Evolutionary conservation across 1,284 basidiomycete genomes (phyloP), one percentile per base, ranked within the genome.

Genomic region (Apiotrichum mycotoxinovorans): DNA sequence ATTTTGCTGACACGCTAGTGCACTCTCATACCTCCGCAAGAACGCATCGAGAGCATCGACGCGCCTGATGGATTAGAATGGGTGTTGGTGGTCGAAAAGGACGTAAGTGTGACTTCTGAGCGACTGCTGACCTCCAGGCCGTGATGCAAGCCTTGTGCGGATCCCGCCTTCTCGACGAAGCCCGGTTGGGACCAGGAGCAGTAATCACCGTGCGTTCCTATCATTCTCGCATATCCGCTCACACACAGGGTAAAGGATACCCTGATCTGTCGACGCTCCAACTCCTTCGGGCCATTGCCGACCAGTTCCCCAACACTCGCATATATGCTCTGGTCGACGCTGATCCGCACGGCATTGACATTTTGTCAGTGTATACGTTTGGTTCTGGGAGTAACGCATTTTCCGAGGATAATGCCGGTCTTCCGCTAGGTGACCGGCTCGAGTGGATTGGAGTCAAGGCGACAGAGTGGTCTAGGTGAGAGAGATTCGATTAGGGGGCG

Each of bases 71-170:
- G 80, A 41, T 67, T 91, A 7, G 65, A 80, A 0, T 96, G 89
- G 87, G 82, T 95, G 5, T 79, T 96, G 18, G 79, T 96, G 0
- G 83, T 96, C 14, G 93, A 97, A 74, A 97, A 97, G 78, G 93
- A 97, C 78, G 92, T 87, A 41, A 38, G 41, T 42, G 18, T 1
- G 4, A 20, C 5, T 10, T 3, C 9, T 2, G 20, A 2, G 22
- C 2, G 0, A 1, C 0, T 9, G 62, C 52, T 42, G 12, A 44
- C 20, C 14, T 11, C 3, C 66, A 95, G 92, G 92, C 92, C 0
- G 83, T 94, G 30, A 95, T 95, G 70, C 87, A 91, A 66, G 87
- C 88, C 0, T 80, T 95, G 1, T 87, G 85, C 66, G 79, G 80
- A 38, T 67, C 85, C 4, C 75, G 77, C 20, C 76, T 91, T 44